phyloP scores from a whole-genome alignment of 1,284 basidiomycete species.

The Amylostereum areolatum region DNA sequence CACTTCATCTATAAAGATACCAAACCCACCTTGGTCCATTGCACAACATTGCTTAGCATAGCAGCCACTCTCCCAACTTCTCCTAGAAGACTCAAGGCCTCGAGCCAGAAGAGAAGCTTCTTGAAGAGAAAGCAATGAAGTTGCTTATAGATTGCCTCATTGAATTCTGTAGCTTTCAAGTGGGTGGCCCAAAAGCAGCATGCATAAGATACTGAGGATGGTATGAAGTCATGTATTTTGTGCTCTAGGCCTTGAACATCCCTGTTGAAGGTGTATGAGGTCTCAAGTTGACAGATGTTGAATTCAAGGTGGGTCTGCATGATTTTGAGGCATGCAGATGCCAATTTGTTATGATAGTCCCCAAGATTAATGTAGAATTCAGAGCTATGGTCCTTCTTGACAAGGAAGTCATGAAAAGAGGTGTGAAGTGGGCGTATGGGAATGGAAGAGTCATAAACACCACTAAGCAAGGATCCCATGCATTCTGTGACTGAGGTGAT shows the following conservation, averaged over 20 bases:
- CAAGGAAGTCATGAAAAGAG: conserved; percentile 12
- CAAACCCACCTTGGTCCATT: background rate
- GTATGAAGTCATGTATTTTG: background rate
- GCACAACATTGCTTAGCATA: background rate
- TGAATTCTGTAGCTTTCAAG: background rate
- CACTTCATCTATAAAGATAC: background rate
- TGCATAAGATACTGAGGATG: conserved; percentile 6
- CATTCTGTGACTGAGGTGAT: conserved; percentile 1
- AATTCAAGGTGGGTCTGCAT: conserved; percentile 7
- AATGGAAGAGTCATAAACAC: background rate
- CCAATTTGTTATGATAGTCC: conserved; percentile 1
- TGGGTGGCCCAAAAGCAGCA: conserved; percentile 12
- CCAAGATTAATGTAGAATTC: conserved; percentile 5
- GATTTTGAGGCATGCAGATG: background rate
- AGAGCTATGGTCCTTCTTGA: background rate
- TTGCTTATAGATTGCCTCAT: background rate
- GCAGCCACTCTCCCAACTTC: background rate
- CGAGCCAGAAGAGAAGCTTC: conserved; percentile 14
- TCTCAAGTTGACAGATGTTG: conserved; percentile 10
- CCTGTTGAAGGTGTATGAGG: conserved; percentile 10
- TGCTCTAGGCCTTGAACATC: conserved; percentile 2
- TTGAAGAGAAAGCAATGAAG: conserved; percentile 4
- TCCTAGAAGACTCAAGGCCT: conserved; percentile 9
- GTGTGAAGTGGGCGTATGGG: conserved; percentile 8
- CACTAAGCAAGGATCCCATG: conserved; percentile 5